Conservation (phyloP, 495 filamentous ascomycete genomes). For the Acidomyces sp. region DNA sequence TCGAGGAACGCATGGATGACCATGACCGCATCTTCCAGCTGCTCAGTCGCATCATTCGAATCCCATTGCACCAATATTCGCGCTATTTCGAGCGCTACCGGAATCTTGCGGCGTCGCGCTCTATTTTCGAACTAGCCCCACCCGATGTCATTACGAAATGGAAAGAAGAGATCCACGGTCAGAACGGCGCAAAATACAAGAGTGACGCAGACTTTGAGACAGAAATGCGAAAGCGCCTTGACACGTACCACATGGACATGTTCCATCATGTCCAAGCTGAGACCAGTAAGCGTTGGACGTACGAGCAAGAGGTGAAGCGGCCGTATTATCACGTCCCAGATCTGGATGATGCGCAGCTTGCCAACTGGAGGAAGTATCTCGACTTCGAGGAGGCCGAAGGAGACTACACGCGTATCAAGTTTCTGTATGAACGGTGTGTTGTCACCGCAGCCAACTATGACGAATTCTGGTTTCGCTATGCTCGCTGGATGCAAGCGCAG, state of each 20-base stretch:
- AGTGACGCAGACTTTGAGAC: constrained; percentile 72
- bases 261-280: constrained; percentile 77
- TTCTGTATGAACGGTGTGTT: constrained; percentile 86
- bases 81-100: constrained; percentile 90
- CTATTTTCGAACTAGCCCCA: constrained; percentile 59
- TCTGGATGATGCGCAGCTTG: constrained; percentile 68
- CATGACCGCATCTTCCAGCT: constrained; percentile 79
- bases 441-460: constrained; percentile 90
- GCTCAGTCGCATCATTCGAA: constrained; percentile 70
- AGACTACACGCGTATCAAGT: constrained; percentile 58
- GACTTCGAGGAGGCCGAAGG: constrained; percentile 89
- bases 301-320: constrained; percentile 86
- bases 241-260: constrained; percentile 64
- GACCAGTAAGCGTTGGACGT: constrained; percentile 88
- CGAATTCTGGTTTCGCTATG: constrained; percentile 95
- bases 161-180: constrained; percentile 53
- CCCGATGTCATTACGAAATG: constrained; percentile 55
- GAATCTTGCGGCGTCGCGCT: constrained; percentile 57
- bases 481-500: constrained; percentile 89
- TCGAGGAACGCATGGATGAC: constrained; percentile 78
- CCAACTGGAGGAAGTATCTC: constrained; percentile 94
- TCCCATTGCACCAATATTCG: constrained; percentile 94
- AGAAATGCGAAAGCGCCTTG: constrained; percentile 65
- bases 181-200: constrained; percentile 36
- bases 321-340: constrained; percentile 96